Conservation (phyloP, 192 early-diverging fungal species). For the Backusella liffmaniae region DNA sequence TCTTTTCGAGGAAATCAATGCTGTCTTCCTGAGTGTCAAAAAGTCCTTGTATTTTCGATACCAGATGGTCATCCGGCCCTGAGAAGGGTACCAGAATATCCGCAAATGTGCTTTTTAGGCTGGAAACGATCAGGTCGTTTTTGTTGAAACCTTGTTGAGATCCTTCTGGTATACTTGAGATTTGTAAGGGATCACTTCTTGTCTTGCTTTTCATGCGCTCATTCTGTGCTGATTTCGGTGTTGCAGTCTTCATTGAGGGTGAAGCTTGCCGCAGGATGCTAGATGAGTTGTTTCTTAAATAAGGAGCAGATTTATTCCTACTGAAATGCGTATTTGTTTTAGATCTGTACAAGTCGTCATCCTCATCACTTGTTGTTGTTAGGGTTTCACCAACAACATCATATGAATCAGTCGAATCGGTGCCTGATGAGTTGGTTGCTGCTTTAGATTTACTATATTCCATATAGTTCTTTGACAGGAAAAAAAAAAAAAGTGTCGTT, state of each 20-base stretch:
- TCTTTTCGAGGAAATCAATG: constrained; percentile 8
- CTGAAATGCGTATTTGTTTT: not conserved
- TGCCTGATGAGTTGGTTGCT: not conserved
- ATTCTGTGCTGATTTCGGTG: not conserved
- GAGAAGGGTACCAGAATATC: not conserved
- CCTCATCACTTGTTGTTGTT: not conserved
- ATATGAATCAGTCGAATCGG: not conserved
- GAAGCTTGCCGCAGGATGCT: not conserved
- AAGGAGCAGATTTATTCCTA: not conserved
- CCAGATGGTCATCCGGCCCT: not conserved
- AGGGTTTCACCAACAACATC: not conserved
- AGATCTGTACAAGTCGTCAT: not conserved
- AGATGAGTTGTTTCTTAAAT: not conserved
- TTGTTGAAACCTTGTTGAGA: not conserved
- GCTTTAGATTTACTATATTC: not conserved
- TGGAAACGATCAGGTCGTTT: not conserved
- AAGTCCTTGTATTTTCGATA: not conserved
- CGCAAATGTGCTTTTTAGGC: not conserved
- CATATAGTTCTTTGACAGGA: not conserved
- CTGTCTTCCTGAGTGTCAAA: constrained; percentile 8
- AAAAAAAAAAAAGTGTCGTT: not conserved
- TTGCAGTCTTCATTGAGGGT: not conserved
- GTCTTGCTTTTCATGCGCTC: not conserved
- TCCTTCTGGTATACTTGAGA: not conserved
- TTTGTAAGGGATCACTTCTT: not conserved